A percentile compares a stretch with the other conserved stretches of the same genome.
These are phyloP conservation scores for Arctium lappa DNA, from an alignment of 129 eudicot genomes.

Conservation along the genomic window DNA sequence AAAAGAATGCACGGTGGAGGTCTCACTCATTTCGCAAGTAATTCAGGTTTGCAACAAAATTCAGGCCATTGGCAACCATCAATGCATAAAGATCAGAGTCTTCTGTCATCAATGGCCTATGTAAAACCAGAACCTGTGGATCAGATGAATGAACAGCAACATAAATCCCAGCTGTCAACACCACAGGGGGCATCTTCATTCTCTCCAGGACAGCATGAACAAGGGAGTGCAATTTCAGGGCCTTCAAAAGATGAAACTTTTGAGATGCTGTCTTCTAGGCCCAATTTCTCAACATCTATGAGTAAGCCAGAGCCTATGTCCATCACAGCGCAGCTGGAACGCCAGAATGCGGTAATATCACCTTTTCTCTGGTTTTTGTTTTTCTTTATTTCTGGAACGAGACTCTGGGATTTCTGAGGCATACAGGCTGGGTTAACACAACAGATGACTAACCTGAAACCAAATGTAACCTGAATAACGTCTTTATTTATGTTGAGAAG, in stretches of 20 bases:
- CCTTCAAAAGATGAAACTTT: constrained; percentile 50
- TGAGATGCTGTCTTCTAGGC: constrained; percentile 55
- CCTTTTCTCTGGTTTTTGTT: neutral
- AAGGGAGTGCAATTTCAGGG: constrained; percentile 38
- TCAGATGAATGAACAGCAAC: constrained; percentile 65
- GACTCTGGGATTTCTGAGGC: neutral
- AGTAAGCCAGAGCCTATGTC: constrained; percentile 33
- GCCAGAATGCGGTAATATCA: constrained; percentile 33
- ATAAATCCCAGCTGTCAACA: constrained; percentile 42
- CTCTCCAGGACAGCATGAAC: constrained; percentile 45
- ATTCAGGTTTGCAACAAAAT: constrained; percentile 35
- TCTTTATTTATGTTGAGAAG: neutral
- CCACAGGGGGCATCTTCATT: constrained; percentile 49
- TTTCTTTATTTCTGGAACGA: neutral
- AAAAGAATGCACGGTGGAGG: constrained; percentile 46
- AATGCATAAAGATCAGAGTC: constrained; percentile 39
- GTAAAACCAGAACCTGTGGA: constrained; percentile 66
- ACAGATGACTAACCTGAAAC: neutral
- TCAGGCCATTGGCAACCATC: constrained; percentile 52
- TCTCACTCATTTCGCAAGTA: constrained; percentile 39
- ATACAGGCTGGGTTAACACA: neutral
- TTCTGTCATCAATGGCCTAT: constrained; percentile 46
- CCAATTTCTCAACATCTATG: constrained; percentile 46
- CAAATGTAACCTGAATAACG: neutral
- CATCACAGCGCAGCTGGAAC: constrained; percentile 49